Evolutionary conservation across 1,284 basidiomycete species (phyloP).

Genomic region (Austroboletus novae-zelandiae): DNA sequence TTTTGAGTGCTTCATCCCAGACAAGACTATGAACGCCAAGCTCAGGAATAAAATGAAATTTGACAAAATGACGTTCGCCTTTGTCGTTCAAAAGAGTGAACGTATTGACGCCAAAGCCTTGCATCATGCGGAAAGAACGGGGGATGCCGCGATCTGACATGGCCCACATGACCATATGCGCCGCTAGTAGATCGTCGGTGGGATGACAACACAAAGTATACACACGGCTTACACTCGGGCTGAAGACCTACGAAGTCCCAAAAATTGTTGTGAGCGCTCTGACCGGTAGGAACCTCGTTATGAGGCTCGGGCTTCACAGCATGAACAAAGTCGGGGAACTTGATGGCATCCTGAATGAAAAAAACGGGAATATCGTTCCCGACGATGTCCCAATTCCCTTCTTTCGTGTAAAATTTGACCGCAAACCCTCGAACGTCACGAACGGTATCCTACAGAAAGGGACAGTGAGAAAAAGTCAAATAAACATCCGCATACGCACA

Average conservation of each 20-base stretch:
- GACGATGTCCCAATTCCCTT: conserved; percentile 83
- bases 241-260: conserved; percentile 78
- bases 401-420: conserved; percentile 74
- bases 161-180: conserved; percentile 81
- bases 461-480: background rate
- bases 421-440: conserved; percentile 87
- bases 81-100: conserved; percentile 68
- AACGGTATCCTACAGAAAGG: conserved; percentile 57
- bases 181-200: conserved; percentile 40
- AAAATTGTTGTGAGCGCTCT: conserved; percentile 78
- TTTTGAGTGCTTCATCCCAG: conserved; percentile 86
- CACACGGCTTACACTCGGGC: conserved; percentile 48
- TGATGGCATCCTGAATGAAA: conserved; percentile 83
- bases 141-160: conserved; percentile 83
- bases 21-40: conserved; percentile 79
- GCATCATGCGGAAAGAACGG: conserved; percentile 82
- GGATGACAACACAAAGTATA: background rate
- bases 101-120: conserved; percentile 84
- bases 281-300: conserved; percentile 65
- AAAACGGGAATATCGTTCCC: conserved; percentile 79
- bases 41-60: conserved; percentile 82
- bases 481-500: conserved; percentile 29
- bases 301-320: conserved; percentile 80
- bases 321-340: conserved; percentile 82
- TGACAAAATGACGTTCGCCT: conserved; percentile 75